Percentiles rank a stretch among this genome's conserved stretches.
Conservation (phyloP, 2,329 filamentous ascomycete genomes). For the Sporothrix schenckii region DNA sequence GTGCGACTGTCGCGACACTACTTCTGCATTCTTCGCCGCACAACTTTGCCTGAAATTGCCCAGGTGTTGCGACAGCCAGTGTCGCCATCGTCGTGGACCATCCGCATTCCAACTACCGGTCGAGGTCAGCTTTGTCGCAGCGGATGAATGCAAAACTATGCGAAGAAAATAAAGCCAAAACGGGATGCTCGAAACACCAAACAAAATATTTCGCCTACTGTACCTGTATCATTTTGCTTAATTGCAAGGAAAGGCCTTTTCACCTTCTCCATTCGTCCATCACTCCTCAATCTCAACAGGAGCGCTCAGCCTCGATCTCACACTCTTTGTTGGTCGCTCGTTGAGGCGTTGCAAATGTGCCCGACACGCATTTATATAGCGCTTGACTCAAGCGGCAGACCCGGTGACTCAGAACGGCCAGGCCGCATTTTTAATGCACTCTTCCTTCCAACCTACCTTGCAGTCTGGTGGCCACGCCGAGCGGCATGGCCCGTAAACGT, state of each 20-base stretch:
- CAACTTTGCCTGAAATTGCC: background rate
- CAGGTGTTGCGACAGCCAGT: background rate
- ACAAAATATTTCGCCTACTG: background rate
- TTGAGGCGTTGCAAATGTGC: background rate
- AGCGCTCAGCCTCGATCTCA: background rate
- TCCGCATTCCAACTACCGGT: background rate
- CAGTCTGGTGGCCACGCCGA: background rate
- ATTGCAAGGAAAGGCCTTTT: background rate
- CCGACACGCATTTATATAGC: background rate
- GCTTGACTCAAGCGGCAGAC: slow-evolving; percentile 19
- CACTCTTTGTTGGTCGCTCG: background rate
- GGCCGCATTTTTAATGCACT: background rate
- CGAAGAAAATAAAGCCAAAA: background rate
- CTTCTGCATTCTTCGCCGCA: background rate
- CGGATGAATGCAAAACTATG: background rate
- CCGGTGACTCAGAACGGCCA: slow-evolving; percentile 26
- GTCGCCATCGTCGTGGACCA: background rate
- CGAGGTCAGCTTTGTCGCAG: background rate
- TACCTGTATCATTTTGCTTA: no score
- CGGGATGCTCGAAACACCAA: background rate
- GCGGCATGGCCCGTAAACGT: background rate
- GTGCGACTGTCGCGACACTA: background rate
- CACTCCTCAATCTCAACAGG: background rate
- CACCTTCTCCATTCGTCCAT: background rate
- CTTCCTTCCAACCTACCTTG: no score